Evolutionary conservation across 345 rosid genomes (phyloP), one percentile per base, ranked within the genome.

Genomic region (Camelina neglecta): DNA sequence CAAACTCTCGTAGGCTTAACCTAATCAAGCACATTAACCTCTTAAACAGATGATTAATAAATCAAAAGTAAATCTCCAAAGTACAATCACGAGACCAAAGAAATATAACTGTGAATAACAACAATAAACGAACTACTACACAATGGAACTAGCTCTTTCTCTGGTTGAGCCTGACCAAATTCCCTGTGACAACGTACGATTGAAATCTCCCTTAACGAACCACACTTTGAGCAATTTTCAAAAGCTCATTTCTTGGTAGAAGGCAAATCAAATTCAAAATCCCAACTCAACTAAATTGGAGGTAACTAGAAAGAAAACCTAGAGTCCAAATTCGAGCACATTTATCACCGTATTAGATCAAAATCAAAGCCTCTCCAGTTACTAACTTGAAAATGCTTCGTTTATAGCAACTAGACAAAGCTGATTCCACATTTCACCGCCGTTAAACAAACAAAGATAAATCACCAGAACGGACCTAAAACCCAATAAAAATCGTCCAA

Each of bases 381-480:
- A 62, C 51, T 51, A 71, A 59, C 57, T 60, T 60, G 5, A 8
- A 64, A 23, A 55, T 73, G 38, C 63, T 60, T 26, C 57, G 16
- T 18, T 33, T 8, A 59, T 24, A 55, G 16, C 57, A 76, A 44
- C 66, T 61, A 61, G 11, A 42, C 1, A 64, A 57, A 49, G 23
- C 38, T 29, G 44, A 71, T 70, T 62, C 35, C 35, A 63, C 66
- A 75, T 38, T 38, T 66, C 13, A 21, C 23, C 23, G 23, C 23
- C 23, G 23, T 21, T 2, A 1, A 49, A 48, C 45, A 10, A 8
- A 21, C 45, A 73, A 51, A 51, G 12, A 6, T 53, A 64, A 1
- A 2, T 53, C 67, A 35, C n/a, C 12, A 6, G 12, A 21, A 42
- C 21, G 4, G 2, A 60, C 62, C 69, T 12, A 70, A 74, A 74